Evolutionary conservation across 495 filamentous ascomycete species (phyloP), one percentile per base, ranked within the genome.

Genomic region (Annulohypoxylon nitens): DNA sequence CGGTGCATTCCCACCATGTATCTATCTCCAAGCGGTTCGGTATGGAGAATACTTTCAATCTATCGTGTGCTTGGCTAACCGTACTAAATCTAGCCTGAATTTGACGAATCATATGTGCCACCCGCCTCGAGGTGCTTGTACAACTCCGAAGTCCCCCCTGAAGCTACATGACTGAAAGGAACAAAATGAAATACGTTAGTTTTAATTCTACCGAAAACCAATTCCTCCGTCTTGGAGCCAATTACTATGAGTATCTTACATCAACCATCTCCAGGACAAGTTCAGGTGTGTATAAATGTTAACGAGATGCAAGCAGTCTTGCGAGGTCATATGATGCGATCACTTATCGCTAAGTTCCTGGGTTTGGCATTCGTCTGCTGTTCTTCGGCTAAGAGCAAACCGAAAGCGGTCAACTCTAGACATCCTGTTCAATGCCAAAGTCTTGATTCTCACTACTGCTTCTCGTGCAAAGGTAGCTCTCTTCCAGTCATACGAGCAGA

Each of bases 1-100:
- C 25, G 64, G 20, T 74, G 61, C 48, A 66, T 66, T 1, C 65
- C 71, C 6, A 57, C 47, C 25, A 8, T 66, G 65, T 66, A 53
- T 43, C 23, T 14, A n/a, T 11, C 63, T 23, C 60, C 43, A n/a
- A 10, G 26, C 2, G 36, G 53, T 16, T 4, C 59, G 48, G 64
- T 69, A 65, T 50, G 64, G 55, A 3, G 4, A 25, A 25, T 36
- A 23, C 18, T 45, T 9, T 4, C 2, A 26, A 23, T 60, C 30
- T 12, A 57, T 9, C n/a, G 8, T 23, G 37, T 25, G 41, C 18
- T 6, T 23, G 0, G 16, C 51, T 51, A 51, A 67, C 33, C 10
- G 18, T 37, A 43, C 12, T n/a, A 43, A 14, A 14, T 43, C 20
- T 9, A 72, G 70, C 12, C 34, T 10, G 64, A 72, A 26, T 62